These are phyloP conservation scores for Durio zibethinus DNA, from an alignment of 345 rosid species.

Conservation along the genomic window DNA sequence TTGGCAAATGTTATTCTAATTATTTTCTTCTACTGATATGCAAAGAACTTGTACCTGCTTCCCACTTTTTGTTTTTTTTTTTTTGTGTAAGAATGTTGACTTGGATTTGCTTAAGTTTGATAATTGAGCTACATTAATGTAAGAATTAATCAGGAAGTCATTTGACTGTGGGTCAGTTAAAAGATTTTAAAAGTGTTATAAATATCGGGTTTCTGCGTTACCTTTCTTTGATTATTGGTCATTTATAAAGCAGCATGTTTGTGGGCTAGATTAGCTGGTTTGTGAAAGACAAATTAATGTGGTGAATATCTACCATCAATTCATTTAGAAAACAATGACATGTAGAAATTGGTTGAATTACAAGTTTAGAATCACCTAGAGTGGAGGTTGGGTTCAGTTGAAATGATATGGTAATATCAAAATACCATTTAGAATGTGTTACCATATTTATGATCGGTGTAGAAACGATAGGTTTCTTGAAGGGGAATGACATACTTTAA, in stretches of 20 bases:
- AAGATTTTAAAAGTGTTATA: background rate
- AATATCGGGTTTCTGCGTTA: background rate
- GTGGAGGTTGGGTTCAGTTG: background rate
- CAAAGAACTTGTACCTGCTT: background rate
- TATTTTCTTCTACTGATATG: background rate
- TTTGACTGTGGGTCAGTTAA: background rate
- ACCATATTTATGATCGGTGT: background rate
- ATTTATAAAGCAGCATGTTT: background rate
- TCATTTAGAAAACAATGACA: background rate
- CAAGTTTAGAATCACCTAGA: background rate
- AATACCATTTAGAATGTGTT: background rate
- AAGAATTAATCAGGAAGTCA: background rate
- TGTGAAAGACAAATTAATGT: background rate
- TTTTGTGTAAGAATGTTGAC: background rate
- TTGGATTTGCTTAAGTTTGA: background rate
- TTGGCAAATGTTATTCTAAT: background rate
- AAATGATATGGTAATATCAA: background rate
- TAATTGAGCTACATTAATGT: background rate
- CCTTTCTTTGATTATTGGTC: background rate
- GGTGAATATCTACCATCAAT: constrained; percentile 2
- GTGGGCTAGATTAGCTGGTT: constrained; percentile 6
- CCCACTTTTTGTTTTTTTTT: background rate
- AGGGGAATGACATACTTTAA: background rate
- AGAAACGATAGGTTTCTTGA: background rate
- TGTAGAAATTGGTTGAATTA: constrained; percentile 3